These are phyloP conservation scores for Fonsecaea multimorphosa DNA, from an alignment of 2,329 filamentous ascomycete species.

Conservation along the genomic window DNA sequence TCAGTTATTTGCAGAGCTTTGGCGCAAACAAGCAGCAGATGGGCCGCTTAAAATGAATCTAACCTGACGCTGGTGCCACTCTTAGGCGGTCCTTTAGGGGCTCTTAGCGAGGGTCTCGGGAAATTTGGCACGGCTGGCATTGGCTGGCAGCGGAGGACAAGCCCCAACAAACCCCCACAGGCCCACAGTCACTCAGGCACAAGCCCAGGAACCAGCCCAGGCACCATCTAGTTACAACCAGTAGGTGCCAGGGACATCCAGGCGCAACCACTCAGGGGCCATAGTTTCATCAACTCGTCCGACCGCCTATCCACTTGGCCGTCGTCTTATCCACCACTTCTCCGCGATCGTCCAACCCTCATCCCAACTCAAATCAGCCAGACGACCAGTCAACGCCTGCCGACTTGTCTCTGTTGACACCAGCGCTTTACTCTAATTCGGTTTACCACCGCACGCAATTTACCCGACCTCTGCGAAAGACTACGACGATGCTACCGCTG, in stretches of 20 bases:
- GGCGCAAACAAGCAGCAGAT: conserved; percentile 11
- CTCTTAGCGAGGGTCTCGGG: conserved; percentile 29
- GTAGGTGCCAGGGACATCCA: neutral
- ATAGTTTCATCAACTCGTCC: conserved; percentile 11
- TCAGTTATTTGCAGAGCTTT: conserved; percentile 29
- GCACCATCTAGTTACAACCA: no score
- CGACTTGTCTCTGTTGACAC: conserved; percentile 19
- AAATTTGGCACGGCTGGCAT: conserved; percentile 34
- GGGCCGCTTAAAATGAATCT: conserved; percentile 14
- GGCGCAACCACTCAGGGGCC: conserved; percentile 17
- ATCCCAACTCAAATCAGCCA: conserved; percentile 27
- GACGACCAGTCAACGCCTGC: conserved; percentile 22
- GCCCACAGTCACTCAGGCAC: neutral
- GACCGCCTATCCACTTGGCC: neutral
- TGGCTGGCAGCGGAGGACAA: conserved; percentile 26
- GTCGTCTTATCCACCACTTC: conserved; percentile 7
- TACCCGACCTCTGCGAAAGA: conserved; percentile 11
- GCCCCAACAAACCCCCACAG: neutral
- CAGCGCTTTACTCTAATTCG: conserved; percentile 23
- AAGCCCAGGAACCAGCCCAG: neutral
- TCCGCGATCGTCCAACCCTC: conserved; percentile 25
- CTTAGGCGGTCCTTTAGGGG: neutral
- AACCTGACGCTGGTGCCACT: conserved; percentile 24
- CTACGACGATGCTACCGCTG: conserved; percentile 18
- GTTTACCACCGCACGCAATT: conserved; percentile 27